These are phyloP conservation scores for Populus pruinosa DNA, from an alignment of 345 rosid species.

Conservation along the genomic window DNA sequence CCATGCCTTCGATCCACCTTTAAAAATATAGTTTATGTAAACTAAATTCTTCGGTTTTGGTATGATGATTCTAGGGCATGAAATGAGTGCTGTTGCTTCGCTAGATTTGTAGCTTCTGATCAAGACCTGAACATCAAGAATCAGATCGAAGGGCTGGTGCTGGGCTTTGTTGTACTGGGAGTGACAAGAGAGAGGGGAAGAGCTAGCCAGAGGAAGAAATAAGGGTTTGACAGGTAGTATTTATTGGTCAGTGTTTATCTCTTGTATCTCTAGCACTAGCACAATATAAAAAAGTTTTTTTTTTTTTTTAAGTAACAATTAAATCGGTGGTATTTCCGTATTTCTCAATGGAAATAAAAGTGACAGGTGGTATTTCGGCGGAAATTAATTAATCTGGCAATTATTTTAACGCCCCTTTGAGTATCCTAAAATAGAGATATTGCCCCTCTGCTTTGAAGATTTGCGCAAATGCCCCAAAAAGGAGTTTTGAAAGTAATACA, in stretches of 20 bases:
- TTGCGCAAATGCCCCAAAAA: not conserved
- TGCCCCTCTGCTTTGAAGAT: not conserved
- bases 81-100: not conserved
- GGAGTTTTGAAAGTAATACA: not conserved
- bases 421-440: not conserved
- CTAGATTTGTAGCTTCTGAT: conserved; percentile 1
- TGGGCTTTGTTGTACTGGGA: not conserved
- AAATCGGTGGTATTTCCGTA: not conserved
- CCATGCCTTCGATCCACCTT: conserved; percentile 65
- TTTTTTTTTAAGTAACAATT: not conserved
- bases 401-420: not conserved
- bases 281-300: not conserved
- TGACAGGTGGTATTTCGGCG: not conserved
- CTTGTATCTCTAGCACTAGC: not conserved
- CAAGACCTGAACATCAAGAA: not conserved
- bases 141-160: not conserved
- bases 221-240: not conserved
- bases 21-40: not conserved
- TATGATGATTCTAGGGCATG: not conserved
- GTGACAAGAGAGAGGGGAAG: not conserved
- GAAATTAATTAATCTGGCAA: not conserved
- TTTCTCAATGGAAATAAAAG: not conserved
- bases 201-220: not conserved
- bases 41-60: not conserved
- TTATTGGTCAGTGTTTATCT: not conserved